Conservation (phyloP, 2,329 filamentous ascomycete species). For the Aureobasidium leucospermi region DNA sequence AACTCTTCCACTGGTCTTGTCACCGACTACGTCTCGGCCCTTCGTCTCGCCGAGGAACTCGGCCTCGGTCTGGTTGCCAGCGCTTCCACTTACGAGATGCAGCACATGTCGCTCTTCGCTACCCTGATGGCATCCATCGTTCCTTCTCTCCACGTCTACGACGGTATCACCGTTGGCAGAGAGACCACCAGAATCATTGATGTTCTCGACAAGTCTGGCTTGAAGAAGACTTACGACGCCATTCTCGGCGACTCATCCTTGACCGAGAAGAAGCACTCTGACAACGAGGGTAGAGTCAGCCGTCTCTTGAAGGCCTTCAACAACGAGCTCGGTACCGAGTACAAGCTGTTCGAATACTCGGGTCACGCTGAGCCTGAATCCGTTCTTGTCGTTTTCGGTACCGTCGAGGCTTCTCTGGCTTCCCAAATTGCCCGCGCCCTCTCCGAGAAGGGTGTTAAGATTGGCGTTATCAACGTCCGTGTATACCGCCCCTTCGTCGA, state of each 20-base stretch:
- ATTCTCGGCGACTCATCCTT: slow-evolving; percentile 55
- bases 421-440: slow-evolving; percentile 72
- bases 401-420: slow-evolving; percentile 78
- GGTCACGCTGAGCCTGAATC: slow-evolving; percentile 73
- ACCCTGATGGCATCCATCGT: slow-evolving; percentile 71
- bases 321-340: slow-evolving; percentile 85
- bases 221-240: slow-evolving; percentile 62
- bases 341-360: slow-evolving; percentile 87
- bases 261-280: slow-evolving; percentile 61
- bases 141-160: slow-evolving; percentile 82
- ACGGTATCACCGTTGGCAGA: slow-evolving; percentile 73
- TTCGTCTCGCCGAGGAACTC: slow-evolving; percentile 80
- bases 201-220: slow-evolving; percentile 63
- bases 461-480: slow-evolving; percentile 85
- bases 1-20: slow-evolving; percentile 63
- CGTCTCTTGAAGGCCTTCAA: slow-evolving; percentile 71
- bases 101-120: slow-evolving; percentile 90
- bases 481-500: slow-evolving; percentile 94
- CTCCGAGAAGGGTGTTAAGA: slow-evolving; percentile 62
- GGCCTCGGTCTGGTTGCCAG: slow-evolving; percentile 81
- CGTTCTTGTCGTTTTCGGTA: slow-evolving; percentile 88
- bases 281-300: slow-evolving; percentile 63
- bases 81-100: slow-evolving; percentile 78
- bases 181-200: slow-evolving; percentile 80
- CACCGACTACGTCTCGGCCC: slow-evolving; percentile 74